Evolutionary conservation across 345 rosid genomes (phyloP), one percentile per base, ranked within the genome.

Genomic region (Lumnitzera racemosa): DNA sequence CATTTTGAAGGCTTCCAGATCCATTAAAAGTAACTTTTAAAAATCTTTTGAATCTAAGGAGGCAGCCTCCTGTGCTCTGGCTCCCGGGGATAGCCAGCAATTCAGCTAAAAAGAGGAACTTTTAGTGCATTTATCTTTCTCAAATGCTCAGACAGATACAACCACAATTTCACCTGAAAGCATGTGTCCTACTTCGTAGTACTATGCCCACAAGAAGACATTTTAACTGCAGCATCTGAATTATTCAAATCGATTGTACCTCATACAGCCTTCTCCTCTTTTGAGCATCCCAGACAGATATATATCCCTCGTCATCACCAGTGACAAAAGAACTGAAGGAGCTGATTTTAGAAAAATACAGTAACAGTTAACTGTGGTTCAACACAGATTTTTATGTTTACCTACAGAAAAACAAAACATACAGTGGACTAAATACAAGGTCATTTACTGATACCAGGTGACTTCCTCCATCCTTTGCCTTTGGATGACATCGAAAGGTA

Each of bases 261-360:
- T 91, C 96, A 16, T 64, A 62, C 61, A 85, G 66, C 74, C 81
- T 86, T 83, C 74, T 81, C 75, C 70, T 89, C 56, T 76, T 83
- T 70, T 71, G 76, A 47, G 83, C 78, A 61, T 89, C 80, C 98
- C 98, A 91, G 60, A 72, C 75, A 24, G 59, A 73, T 25, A 86
- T 77, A 47, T 80, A 74, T 20, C 98, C 98, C 60, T 85, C 86
- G 55, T 75, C 81, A 68, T 91, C 96, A 14, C 96, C 95, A 15
- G 95, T 86, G 49, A 82, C 74, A 72, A 91, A 84, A 66, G 78
- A 59, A 62, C 85, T 89, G 57, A 66, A 58, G 46, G 63, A 65
- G 66, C 98, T 85, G 67, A 36, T 36, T 36, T 1, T 27, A 27
- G 43, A 36, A 9, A 36, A 63, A 70, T 48, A 11, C 61, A 67